Evolutionary conservation across 345 rosid genomes (phyloP), one percentile per base, ranked within the genome.

Genomic region (Raphanus raphanistrum): DNA sequence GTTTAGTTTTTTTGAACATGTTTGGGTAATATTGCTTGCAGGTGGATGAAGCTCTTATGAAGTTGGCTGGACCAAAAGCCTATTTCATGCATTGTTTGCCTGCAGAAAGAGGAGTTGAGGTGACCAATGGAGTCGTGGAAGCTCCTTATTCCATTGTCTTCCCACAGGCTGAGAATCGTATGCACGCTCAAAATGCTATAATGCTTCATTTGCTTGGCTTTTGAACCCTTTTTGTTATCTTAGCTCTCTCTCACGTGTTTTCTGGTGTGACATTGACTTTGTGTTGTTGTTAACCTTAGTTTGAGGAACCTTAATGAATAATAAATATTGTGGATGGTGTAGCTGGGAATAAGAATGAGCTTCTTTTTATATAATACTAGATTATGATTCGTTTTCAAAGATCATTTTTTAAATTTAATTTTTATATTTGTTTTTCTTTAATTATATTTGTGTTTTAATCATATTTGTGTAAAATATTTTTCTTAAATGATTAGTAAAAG

Each of bases 61-160:
- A 91, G 79, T 65, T 91, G 64, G 98, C 97, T 3, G 96, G 98
- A 2, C 85, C 92, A 28, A 85, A 86, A 82, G 97, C 97, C 70
- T 92, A 78, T 78, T 93, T 93, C 84, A 93, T 95, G 98, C 99
- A 95, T 66, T 95, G 99, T 85, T 84, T 92, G 79, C 99, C 94
- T n/a, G 99, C 98, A 8, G 98, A 93, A 74, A 90, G 98, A 80
- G 98, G 96, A 54, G 92, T 89, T 0, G 98, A 95, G 82, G 96
- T 91, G 71, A 95, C 97, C 1, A 88, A 91, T 41, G 90, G 78
- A 54, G 98, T 95, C 29, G 84, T 92, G 33, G 99, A 92, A 78
- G 97, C 98, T 67, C 90, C 96, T 54, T 85, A 95, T 73, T 92
- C 99, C 32, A 84, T 94, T 12, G 97, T 94, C 43, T 94, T 94